A percentile compares a stretch with the other conserved stretches of the same genome.
Conservation (phyloP, 192 early-diverging fungal species). For the Allomyces javanicus region DNA sequence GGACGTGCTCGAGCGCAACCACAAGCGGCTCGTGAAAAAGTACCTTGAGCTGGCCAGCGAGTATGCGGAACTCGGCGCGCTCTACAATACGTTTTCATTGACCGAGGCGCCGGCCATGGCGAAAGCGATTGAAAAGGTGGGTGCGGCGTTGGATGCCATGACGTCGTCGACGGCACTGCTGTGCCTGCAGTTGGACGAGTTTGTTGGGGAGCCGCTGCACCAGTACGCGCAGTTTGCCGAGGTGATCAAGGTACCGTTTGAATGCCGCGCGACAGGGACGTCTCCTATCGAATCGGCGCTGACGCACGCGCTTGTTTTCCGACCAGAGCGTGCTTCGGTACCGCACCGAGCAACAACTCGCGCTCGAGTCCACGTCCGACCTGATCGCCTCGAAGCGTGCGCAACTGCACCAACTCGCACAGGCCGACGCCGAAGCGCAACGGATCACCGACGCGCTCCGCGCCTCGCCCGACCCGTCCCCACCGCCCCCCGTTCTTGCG, state of each 20-base stretch:
- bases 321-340: slow-evolving; percentile 43
- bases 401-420: slow-evolving; percentile 16
- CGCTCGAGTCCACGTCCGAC: slow-evolving; percentile 24
- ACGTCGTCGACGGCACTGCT: slow-evolving; percentile 53
- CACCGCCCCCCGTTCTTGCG: slow-evolving; percentile 1
- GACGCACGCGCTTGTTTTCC: no score
- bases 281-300: no score
- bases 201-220: slow-evolving; percentile 62
- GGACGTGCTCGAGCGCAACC: slow-evolving; percentile 46
- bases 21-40: slow-evolving; percentile 50
- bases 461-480: background rate
- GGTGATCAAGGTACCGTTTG: slow-evolving; percentile 41
- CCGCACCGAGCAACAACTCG: slow-evolving; percentile 62
- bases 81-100: slow-evolving; percentile 88
- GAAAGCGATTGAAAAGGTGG: slow-evolving; percentile 74
- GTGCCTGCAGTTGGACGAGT: slow-evolving; percentile 39
- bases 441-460: slow-evolving; percentile 44
- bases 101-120: slow-evolving; percentile 54
- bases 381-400: slow-evolving; percentile 14
- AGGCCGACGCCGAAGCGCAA: slow-evolving; percentile 39
- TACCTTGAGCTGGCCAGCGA: slow-evolving; percentile 39
- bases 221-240: slow-evolving; percentile 77
- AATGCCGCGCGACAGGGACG: no score
- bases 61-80: slow-evolving; percentile 73
- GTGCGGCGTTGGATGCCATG: slow-evolving; percentile 74